Base-by-base conservation (phyloP, 1,139 yeast species). In the Pichia sp. region DNA sequence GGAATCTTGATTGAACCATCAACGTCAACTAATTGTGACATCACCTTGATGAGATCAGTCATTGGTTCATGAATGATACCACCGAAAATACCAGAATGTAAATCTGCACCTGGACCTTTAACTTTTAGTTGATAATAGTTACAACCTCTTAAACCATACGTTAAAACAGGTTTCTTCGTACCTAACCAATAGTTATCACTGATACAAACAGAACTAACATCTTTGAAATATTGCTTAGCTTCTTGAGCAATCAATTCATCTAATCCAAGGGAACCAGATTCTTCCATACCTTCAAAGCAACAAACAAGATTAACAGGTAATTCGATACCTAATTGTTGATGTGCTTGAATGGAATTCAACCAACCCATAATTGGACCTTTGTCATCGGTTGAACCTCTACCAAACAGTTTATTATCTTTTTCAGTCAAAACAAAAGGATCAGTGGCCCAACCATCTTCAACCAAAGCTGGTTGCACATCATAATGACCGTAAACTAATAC, bases 241-340 rank as follows among this genome's bases (percentile, higher is more conserved):
- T 93, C 97, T 38, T 68, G 63, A 39, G 79, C 79, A 57, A 91
- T 83, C 58, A 91, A 73, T 32, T 69, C 79, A 51, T 91, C 98
- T 53, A 91, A 74, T 23, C 98, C 97, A 41, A 85, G 66, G 24
- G 96, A 86, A 18, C 99, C 99, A 50, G 89, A 80, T 66, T 91
- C 99, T 67, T 91, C 99, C 99, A 91, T 91, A 48, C 98, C 98
- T 68, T 91, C 99, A 57, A 91, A 91, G 64, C 96, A 86, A 59
- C 84, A 83, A 40, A 86, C 75, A 56, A 91, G 68, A 67, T 91
- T 91, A 50, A 91, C 97, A 24, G 99, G 99, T 45, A 93, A 72
- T 51, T 89, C 96, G 61, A 85, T 63, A 23, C 84, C 86, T 50
- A 86, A 74, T 53, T 79, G 84, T 45, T 72, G 77, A 67, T 89